Evolutionary conservation across 78 protist genomes (phyloP), one percentile per base, ranked within the genome.

Genomic region (Chrysochromulina parva): DNA sequence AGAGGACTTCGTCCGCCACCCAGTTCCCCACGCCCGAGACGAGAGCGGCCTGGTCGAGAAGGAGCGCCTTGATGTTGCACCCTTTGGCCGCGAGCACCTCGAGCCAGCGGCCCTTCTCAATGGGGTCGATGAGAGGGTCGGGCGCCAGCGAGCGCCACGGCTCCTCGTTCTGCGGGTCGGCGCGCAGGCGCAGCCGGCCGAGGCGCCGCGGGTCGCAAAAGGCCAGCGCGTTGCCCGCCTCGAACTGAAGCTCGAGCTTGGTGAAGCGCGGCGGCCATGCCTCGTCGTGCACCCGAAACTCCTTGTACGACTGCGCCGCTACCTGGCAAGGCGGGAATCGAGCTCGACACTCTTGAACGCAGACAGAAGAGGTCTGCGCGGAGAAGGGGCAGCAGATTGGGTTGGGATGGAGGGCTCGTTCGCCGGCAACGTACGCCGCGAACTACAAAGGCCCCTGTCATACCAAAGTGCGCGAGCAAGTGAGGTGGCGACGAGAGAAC

Each of bases 1-100:
- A 88, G 19, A 88, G 91, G 2, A 67, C 82, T n/a, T 88, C 91
- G 54, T 88, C 91, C 11, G 91, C 91, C 13, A 88, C 58, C 91
- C 91, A 88, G 57, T 88, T 88, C 17, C 91, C 91, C 13, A 88
- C 91, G 47, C 91, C 86, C 19, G 85, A 52, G 66, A 69, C 73
- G 53, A 69, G 28, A 20, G 54, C 48, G 55, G 4, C 5, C 38
- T 88, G 91, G 66, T 88, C 91, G 28, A 88, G 66, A 10, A 88
- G 91, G 14, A 38, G 67, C 16, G 80, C 91, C 57, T 88, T 88
- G 71, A 88, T 26, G 6, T 60, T 5, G 58, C n/a, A 20, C 4
- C n/a, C 0, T 9, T 19, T 6, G 19, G 50, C 24, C 1, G 6
- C 14, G 26, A 88, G 66, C 55, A 19, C 17, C 26, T 11, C 26